These are phyloP conservation scores for Reticulascus tulasneorum DNA, from an alignment of 2,329 filamentous ascomycete genomes.

Conservation along the genomic window DNA sequence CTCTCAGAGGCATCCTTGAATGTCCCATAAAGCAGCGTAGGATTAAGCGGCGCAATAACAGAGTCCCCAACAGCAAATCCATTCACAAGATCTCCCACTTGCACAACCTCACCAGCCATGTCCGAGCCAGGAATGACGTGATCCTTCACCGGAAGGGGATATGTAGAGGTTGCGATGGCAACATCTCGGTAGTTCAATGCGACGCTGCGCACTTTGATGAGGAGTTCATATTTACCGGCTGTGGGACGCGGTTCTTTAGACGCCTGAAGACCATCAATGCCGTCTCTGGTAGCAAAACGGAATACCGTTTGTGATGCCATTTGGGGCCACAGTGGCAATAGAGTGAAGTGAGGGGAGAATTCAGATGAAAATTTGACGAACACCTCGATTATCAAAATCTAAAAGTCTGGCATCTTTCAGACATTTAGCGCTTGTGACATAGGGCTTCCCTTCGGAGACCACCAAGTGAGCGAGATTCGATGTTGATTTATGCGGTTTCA, in stretches of 20 bases:
- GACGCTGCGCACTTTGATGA: slow-evolving; percentile 25
- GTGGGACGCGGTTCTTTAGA: slow-evolving; percentile 21
- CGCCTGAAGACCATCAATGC: slow-evolving; percentile 18
- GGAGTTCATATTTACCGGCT: slow-evolving; percentile 20
- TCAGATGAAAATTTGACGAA: too few relatives aligned
- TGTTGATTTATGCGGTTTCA: too few relatives aligned
- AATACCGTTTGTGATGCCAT: slow-evolving; percentile 6
- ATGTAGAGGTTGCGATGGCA: slow-evolving; percentile 22
- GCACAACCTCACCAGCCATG: slow-evolving; percentile 27
- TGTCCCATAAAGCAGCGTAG: slow-evolving; percentile 21
- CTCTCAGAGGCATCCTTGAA: slow-evolving; percentile 15
- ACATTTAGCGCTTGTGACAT: too few relatives aligned
- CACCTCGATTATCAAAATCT: too few relatives aligned
- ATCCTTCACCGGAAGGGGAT: slow-evolving; percentile 26
- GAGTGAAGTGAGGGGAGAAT: too few relatives aligned
- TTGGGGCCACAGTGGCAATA: too few relatives aligned
- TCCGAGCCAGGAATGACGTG: slow-evolving; percentile 32
- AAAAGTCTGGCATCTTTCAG: too few relatives aligned
- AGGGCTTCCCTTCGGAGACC: too few relatives aligned
- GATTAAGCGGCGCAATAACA: slow-evolving; percentile 23
- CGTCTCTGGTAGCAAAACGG: slow-evolving; percentile 9
- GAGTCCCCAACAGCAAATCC: slow-evolving; percentile 25
- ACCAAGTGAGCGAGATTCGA: too few relatives aligned
- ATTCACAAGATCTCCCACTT: slow-evolving; percentile 21
- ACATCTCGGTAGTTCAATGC: slow-evolving; percentile 31